Base-by-base conservation (phyloP, 2,329 filamentous ascomycete genomes). In the Ceratocystis eucalypticola region DNA sequence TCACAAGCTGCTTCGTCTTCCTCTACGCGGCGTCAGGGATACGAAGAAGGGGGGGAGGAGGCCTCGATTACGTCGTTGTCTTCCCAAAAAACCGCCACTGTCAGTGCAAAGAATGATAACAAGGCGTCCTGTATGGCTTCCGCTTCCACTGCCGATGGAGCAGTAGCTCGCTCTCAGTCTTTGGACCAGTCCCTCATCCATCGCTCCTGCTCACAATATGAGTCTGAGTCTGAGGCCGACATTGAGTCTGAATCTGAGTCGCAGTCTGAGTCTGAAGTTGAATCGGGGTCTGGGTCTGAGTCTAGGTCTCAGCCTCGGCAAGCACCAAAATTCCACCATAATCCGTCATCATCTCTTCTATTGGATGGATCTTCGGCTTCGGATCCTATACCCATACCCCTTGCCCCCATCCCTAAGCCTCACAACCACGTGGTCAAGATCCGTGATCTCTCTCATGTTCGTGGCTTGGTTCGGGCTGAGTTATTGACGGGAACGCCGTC, bases 381-480 rank as follows among this genome's bases (percentile, higher is more conserved):
- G 33, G 33, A 30, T 28, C n/a, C 44, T 17, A 7, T 48, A 45
- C 22, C 61, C 3, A 46, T 28, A 28, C 12, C 45, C 10, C 37
- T 41, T 41, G 33, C 25, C 25, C 45, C 45, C 28, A 5, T 30
- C 37, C 46, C 62, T n/a, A 25, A 30, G 8, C 8, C 25, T 8
- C 22, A 64, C 4, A 74, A 76, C 64, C 80, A 82, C 65, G 81
- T 82, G 2, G 89, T 97, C 72, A 88, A 89, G 73, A 86, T 99
- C 55, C 88, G 89, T 72, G 91, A 96, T 74, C 80, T 99, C 62
- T 88, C 88, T 53, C 94, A 99, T 73, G 93, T 99, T 69, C 89
- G 94, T 74, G 91, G 84, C 73, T 88, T 99, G 69, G 91, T 91
- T 30, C 86, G 82, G 69, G 88, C 93, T 69, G 90, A 96, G 70